phyloP scores from a whole-genome alignment of 371 early-diverging fungal genomes.

The Apophysomyces variabilis region DNA sequence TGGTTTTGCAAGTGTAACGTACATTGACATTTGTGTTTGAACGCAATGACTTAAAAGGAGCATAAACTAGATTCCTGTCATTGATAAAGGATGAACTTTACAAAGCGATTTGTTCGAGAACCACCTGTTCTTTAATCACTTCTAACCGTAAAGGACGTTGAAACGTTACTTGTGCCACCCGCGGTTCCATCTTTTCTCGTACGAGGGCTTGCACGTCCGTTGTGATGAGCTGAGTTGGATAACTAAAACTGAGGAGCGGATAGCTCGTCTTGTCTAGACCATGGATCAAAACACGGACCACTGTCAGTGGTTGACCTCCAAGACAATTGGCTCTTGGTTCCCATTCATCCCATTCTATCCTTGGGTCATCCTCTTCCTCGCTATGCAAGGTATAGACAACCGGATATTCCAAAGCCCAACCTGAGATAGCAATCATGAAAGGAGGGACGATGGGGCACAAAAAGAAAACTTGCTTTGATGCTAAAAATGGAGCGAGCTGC shows the following conservation, averaged over 20 bases:
- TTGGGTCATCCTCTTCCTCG: constrained; percentile 18
- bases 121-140: constrained; percentile 9
- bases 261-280: neutral
- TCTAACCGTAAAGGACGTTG: neutral
- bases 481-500: constrained; percentile 24
- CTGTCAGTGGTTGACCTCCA: constrained; percentile 27
- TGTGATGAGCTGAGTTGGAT: constrained; percentile 17
- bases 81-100: neutral
- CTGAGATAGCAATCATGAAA: constrained; percentile 52
- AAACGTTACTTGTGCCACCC: neutral
- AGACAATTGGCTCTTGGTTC: constrained; percentile 41
- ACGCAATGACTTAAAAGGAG: too few species aligned
- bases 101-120: constrained; percentile 20
- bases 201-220: neutral
- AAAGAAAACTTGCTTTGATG: neutral
- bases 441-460: constrained; percentile 29
- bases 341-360: constrained; percentile 45
- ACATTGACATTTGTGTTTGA: too few species aligned
- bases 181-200: neutral
- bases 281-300: constrained; percentile 28
- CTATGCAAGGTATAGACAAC: constrained; percentile 41
- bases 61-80: too few species aligned
- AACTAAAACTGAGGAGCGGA: constrained; percentile 41
- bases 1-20: too few species aligned
- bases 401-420: constrained; percentile 55